Percentiles rank a stretch among this genome's conserved stretches.
These are phyloP conservation scores for Alternaria sp. DNA, from an alignment of 2,329 filamentous ascomycete genomes.

Conservation along the genomic window DNA sequence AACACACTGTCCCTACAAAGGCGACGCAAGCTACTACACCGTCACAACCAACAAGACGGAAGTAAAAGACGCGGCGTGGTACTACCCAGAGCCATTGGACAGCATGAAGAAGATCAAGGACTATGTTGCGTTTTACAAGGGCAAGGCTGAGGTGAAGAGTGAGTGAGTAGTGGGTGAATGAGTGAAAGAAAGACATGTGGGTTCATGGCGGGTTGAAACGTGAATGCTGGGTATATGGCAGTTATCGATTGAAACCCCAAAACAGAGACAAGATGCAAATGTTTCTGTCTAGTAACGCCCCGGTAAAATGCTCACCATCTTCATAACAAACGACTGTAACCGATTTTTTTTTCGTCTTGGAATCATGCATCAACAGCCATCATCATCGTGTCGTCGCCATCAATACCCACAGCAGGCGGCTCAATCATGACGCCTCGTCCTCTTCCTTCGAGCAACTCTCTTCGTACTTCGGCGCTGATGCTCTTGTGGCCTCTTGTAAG, in stretches of 20 bases:
- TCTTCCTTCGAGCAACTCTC: constrained; percentile 86
- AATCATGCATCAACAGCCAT: constrained; percentile 52
- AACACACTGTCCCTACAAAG: constrained; percentile 66
- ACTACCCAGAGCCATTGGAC: constrained; percentile 62
- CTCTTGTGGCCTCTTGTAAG: constrained; percentile 83
- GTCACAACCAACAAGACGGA: constrained; percentile 60
- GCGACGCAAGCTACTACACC: constrained; percentile 65
- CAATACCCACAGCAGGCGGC: constrained; percentile 66
- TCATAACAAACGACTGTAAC: neutral
- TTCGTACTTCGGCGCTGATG: constrained; percentile 89
- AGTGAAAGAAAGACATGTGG: neutral
- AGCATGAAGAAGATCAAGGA: constrained; percentile 62
- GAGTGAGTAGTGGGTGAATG: neutral
- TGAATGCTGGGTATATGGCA: constrained; percentile 4
- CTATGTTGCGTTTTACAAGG: constrained; percentile 67
- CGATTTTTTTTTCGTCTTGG: neutral
- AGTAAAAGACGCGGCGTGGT: constrained; percentile 66
- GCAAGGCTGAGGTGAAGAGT: constrained; percentile 34
- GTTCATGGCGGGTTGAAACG: neutral
- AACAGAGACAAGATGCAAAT: constrained; percentile 4
- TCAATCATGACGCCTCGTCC: constrained; percentile 79
- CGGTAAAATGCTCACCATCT: constrained; percentile 21
- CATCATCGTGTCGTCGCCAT: constrained; percentile 90
- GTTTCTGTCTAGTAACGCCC: constrained; percentile 18
- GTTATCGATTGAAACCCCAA: constrained; percentile 2